Percentiles rank a stretch among this genome's conserved stretches.
phyloP scores from a whole-genome alignment of 352 stramenopile genomes.

The Pythium rishiriense region DNA sequence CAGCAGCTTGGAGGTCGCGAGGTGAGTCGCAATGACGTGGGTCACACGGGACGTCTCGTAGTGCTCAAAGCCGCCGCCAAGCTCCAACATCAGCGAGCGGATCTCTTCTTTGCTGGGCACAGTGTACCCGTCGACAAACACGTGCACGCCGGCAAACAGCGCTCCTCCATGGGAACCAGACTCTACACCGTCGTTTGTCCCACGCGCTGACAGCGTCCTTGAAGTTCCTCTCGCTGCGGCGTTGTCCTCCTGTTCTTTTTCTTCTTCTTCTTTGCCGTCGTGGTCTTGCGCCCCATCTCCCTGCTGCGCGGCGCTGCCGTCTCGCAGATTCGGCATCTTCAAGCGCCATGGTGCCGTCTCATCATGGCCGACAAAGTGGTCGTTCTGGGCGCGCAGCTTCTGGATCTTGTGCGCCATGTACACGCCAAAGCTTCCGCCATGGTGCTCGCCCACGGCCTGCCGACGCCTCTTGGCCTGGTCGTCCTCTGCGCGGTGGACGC shows the following conservation, averaged over 20 bases:
- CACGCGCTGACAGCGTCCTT: constrained; percentile 1
- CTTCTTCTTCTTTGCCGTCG: no score
- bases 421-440: constrained; percentile 83
- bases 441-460: constrained; percentile 71
- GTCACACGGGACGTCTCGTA: constrained; percentile 87
- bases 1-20: constrained; percentile 83
- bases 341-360: constrained; percentile 1
- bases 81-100: constrained; percentile 66
- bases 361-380: constrained; percentile 24
- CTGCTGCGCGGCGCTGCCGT: neutral
- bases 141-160: constrained; percentile 77
- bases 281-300: neutral
- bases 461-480: constrained; percentile 34
- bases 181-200: neutral
- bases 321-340: neutral
- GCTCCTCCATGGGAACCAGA: no score
- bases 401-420: constrained; percentile 93
- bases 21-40: constrained; percentile 85
- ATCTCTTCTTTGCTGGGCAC: constrained; percentile 85
- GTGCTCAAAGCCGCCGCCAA: constrained; percentile 87
- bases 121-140: constrained; percentile 90
- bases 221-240: neutral
- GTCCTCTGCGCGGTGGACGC: constrained; percentile 18
- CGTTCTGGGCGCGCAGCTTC: constrained; percentile 83
- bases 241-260: no score